Conservation (phyloP, 768 basidiomycete species). For the Termitomyces sp. region DNA sequence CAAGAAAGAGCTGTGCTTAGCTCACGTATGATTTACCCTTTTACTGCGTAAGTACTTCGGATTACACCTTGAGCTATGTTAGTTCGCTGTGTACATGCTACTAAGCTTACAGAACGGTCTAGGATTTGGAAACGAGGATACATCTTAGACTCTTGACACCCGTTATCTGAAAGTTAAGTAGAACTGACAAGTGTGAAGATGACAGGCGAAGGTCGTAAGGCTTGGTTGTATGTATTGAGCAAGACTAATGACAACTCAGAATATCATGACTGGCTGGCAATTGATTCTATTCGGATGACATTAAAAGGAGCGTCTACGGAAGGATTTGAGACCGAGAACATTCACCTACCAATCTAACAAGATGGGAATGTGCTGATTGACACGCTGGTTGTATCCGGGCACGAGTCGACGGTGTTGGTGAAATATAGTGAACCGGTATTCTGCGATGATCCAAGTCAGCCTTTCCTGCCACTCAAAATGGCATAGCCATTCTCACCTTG, state of each 20-base stretch:
- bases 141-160: background rate
- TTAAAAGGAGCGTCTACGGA: background rate
- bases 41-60: background rate
- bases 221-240: background rate
- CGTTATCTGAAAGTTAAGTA: background rate
- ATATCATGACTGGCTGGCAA: background rate
- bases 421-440: conserved; percentile 4
- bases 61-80: background rate
- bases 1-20: background rate
- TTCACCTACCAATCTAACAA: background rate
- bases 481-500: background rate
- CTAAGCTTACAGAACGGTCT: background rate
- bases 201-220: background rate
- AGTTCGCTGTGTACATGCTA: no score
- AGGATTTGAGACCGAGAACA: background rate
- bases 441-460: background rate
- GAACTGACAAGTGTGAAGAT: background rate
- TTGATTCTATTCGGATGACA: background rate
- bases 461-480: background rate
- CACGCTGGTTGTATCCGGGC: conserved; percentile 3
- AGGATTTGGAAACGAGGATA: background rate
- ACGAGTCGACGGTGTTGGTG: conserved; percentile 12
- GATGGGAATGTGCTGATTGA: background rate
- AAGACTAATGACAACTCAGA: background rate
- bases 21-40: no score